phyloP scores from a whole-genome alignment of 192 early-diverging fungal species.

The Backusella mclennaniae region DNA sequence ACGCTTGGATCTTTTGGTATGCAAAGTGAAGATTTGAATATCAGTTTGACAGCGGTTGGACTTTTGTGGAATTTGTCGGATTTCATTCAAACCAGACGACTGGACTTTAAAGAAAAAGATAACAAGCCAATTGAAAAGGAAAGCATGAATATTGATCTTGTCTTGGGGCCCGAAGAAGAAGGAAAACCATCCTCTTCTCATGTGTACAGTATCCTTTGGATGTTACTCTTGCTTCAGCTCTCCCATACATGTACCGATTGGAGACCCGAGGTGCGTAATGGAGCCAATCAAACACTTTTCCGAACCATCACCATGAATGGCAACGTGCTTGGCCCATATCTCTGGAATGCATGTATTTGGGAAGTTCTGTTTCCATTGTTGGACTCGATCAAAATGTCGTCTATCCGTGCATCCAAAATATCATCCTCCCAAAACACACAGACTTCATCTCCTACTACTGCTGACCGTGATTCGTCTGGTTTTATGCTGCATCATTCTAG shows the following conservation, averaged over 20 bases:
- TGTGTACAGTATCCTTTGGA: constrained; percentile 77
- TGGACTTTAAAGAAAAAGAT: constrained; percentile 49
- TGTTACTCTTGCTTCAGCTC: constrained; percentile 82
- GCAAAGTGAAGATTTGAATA: constrained; percentile 90
- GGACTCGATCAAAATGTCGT: constrained; percentile 59
- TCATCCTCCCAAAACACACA: constrained; percentile 21
- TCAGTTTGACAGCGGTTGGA: constrained; percentile 88
- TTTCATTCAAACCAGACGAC: constrained; percentile 74
- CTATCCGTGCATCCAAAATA: constrained; percentile 38
- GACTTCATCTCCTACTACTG: constrained; percentile 33
- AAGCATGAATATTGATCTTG: constrained; percentile 36
- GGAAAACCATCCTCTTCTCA: constrained; percentile 13
- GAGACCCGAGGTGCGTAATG: constrained; percentile 90
- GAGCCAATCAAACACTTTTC: constrained; percentile 93
- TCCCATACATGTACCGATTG: constrained; percentile 80
- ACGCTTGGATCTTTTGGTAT: constrained; percentile 77
- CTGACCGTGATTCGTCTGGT: constrained; percentile 34
- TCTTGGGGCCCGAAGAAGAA: constrained; percentile 32
- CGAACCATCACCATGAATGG: constrained; percentile 93
- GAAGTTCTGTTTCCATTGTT: constrained; percentile 82
- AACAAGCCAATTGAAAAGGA: constrained; percentile 11
- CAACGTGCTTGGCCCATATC: constrained; percentile 56
- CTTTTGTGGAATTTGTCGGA: constrained; percentile 93
- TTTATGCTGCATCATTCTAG: constrained; percentile 59
- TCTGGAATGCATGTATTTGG: constrained; percentile 89